Conservation (phyloP, 768 basidiomycete species). For the Pulveroboletus sp. region DNA sequence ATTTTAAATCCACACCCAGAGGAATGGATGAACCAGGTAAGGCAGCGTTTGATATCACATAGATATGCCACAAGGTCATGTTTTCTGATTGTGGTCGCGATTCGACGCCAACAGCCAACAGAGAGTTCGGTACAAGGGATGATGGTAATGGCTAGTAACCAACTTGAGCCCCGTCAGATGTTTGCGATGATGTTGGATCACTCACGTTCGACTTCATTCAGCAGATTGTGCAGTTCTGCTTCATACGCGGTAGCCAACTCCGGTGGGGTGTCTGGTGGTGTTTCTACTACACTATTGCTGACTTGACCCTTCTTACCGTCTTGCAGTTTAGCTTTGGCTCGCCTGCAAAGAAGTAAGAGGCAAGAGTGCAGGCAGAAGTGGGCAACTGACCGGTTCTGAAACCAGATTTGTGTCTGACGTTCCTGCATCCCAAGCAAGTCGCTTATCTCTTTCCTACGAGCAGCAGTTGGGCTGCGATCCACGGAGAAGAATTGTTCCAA, state of each 20-base stretch:
- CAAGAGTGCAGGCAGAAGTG: not conserved
- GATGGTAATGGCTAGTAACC: constrained; percentile 56
- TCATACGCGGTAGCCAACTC: constrained; percentile 50
- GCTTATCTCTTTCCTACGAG: constrained; percentile 68
- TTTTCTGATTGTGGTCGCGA: constrained; percentile 49
- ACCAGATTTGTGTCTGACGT: constrained; percentile 88
- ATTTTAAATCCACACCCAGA: constrained; percentile 78
- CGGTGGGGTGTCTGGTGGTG: constrained; percentile 49
- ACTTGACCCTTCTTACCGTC: constrained; percentile 50
- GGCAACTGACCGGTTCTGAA: constrained; percentile 66
- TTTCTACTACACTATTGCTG: constrained; percentile 32
- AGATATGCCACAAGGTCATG: constrained; percentile 75
- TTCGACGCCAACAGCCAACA: constrained; percentile 76
- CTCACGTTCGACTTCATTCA: constrained; percentile 78
- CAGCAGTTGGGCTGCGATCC: constrained; percentile 71
- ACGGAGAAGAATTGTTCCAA: constrained; percentile 65
- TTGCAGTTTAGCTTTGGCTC: constrained; percentile 76
- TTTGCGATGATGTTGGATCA: constrained; percentile 3
- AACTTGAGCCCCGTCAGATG: not conserved
- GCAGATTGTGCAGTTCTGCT: constrained; percentile 55
- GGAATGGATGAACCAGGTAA: constrained; percentile 79
- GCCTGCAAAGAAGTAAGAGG: constrained; percentile 38
- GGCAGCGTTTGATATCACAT: constrained; percentile 58
- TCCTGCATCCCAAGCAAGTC: constrained; percentile 76
- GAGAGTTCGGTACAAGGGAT: constrained; percentile 73